Base-by-base conservation (phyloP, 2,329 filamentous ascomycete species). In the Nigrospora oryzae region DNA sequence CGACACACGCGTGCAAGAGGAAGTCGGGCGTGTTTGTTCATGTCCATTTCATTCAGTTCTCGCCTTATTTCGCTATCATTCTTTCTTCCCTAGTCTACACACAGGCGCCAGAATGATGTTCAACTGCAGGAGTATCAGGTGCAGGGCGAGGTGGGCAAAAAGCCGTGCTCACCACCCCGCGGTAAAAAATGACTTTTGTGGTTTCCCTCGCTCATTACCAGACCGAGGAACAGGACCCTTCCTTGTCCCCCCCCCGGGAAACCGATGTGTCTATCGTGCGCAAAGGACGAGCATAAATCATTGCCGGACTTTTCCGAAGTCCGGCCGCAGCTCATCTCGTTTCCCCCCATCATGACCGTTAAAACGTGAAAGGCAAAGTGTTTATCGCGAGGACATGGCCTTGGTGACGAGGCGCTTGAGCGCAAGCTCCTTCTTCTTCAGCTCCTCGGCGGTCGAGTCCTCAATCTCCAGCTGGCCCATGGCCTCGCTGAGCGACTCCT, bases 381-480 rank as follows among this genome's bases (percentile, higher is more conserved):
- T 52, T 82, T 90, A 95, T 71, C 88, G 84, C 64, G 88, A 90
- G 54, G 88, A 83, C 88, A 95, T 95, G 61, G 87, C 90, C 86
- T 97, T 98, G 73, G 93, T 98, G 61, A 98, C 90, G 58, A 95
- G 81, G 64, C 93, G 81, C 89, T 97, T 98, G 54, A 98, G 81
- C 50, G 89, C 89, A 56, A 98, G 78, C 80, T 98, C 93, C 84
- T 96, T 95, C 89, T 97, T 97, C 88, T 95, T 97, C 59, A 98
- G 78, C 66, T 98, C 93, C 60, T 98, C 94, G 50, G 89, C 86
- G 51, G 75, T 73, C 46, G 88, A 87, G 58, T 98, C 94, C 71
- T 91, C 87, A 63, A 98, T 75, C 83, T 98, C 93, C 53, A 98
- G 86, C 73, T 94, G 86, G 54, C 82, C 87, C 93, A 98, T 97